Percentiles rank a stretch among this genome's conserved stretches.
phyloP scores from a whole-genome alignment of 2,329 filamentous ascomycete genomes.

The Phialophora verrucosa region DNA sequence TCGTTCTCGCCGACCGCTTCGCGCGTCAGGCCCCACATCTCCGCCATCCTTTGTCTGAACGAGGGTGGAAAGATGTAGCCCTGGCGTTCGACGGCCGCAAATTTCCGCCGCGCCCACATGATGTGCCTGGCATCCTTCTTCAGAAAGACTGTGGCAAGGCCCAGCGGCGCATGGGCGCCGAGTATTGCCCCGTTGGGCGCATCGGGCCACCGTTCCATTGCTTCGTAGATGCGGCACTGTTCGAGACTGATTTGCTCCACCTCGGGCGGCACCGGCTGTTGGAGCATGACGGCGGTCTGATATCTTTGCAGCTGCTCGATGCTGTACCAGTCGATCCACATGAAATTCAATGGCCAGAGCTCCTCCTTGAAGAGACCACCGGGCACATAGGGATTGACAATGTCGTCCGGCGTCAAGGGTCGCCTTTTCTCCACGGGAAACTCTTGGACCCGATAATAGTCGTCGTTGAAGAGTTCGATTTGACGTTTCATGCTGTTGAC shows the following conservation, averaged over 20 bases:
- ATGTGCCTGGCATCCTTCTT: constrained; percentile 73
- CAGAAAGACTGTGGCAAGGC: constrained; percentile 78
- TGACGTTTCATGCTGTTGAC: constrained; percentile 52
- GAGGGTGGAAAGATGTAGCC: constrained; percentile 84
- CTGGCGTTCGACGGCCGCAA: constrained; percentile 73
- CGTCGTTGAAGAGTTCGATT: constrained; percentile 69
- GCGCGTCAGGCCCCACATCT: constrained; percentile 62
- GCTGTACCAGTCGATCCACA: constrained; percentile 77
- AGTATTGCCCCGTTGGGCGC: constrained; percentile 73
- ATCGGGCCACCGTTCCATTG: constrained; percentile 72
- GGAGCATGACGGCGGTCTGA: constrained; percentile 67
- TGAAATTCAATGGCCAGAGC: constrained; percentile 74
- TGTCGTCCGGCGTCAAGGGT: constrained; percentile 64
- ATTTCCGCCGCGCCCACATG: constrained; percentile 79
- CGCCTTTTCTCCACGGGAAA: constrained; percentile 59
- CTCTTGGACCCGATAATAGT: constrained; percentile 66
- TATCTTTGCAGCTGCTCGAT: constrained; percentile 80
- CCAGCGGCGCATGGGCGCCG: constrained; percentile 75
- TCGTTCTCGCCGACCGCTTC: constrained; percentile 56
- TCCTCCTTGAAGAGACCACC: constrained; percentile 73
- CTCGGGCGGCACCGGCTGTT: constrained; percentile 59
- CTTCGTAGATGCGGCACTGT: constrained; percentile 79
- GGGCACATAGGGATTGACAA: constrained; percentile 74
- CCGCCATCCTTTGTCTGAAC: constrained; percentile 75
- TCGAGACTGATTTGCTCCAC: constrained; percentile 68